A percentile compares a stretch with the other conserved stretches of the same genome.
These are phyloP conservation scores for Penicillium cataractarum DNA, from an alignment of 495 filamentous ascomycete species.

Conservation along the genomic window DNA sequence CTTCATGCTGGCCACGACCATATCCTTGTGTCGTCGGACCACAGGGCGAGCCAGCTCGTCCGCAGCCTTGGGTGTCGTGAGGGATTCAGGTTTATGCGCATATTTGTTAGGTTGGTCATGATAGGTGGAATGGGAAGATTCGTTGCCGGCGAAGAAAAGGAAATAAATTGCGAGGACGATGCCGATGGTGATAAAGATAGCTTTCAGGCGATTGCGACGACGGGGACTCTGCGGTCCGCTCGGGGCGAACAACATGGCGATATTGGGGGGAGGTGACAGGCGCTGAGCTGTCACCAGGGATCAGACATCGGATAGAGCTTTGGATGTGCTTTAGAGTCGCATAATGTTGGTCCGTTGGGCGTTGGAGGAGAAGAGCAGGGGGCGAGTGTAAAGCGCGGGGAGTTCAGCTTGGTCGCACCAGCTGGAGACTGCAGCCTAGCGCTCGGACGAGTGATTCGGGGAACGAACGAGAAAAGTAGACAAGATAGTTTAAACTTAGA, in stretches of 20 bases:
- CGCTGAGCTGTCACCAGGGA: constrained; percentile 3
- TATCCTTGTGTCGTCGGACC: constrained; percentile 39
- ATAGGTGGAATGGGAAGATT: constrained; percentile 20
- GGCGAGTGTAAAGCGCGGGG: neutral
- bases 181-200: constrained; percentile 45
- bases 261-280: neutral
- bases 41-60: constrained; percentile 36
- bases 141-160: constrained; percentile 40
- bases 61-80: constrained; percentile 22
- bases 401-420: neutral
- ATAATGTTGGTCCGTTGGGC: neutral
- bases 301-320: constrained; percentile 9
- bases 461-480: too few relatives aligned
- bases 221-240: constrained; percentile 44
- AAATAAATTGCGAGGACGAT: constrained; percentile 46
- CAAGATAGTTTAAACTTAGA: too few relatives aligned
- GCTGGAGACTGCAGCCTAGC: neutral
- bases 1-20: constrained; percentile 60
- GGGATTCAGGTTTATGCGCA: constrained; percentile 25
- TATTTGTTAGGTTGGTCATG: constrained; percentile 22
- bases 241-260: constrained; percentile 44
- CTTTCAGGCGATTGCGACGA: constrained; percentile 46
- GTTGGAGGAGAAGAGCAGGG: neutral
- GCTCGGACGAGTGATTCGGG: neutral
- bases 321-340: constrained; percentile 4